phyloP scores from a whole-genome alignment of 441 rosid genomes.

The Sinapis alba region DNA sequence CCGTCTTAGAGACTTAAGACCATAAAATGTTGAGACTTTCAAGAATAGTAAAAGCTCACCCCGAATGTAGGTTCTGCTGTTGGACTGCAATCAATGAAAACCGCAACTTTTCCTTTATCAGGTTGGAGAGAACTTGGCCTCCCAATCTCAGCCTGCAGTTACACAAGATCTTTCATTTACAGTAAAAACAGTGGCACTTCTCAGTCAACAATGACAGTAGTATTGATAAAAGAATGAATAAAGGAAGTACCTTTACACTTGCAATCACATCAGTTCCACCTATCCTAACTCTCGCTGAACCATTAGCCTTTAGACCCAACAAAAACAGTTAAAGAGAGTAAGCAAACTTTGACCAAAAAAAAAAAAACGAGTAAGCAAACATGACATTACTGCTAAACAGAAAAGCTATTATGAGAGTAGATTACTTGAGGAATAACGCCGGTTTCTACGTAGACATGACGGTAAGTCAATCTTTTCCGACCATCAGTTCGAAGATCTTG shows the following conservation, averaged over 20 bases:
- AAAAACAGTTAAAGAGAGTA: slow-evolving; percentile 6
- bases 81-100: slow-evolving; percentile 83
- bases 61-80: slow-evolving; percentile 80
- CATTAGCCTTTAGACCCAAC: slow-evolving; percentile 65
- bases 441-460: slow-evolving; percentile 71
- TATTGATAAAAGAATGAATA: background rate
- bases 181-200: background rate
- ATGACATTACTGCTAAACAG: no score
- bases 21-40: no score
- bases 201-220: background rate
- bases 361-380: no score
- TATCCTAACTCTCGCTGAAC: slow-evolving; percentile 75
- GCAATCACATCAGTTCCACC: slow-evolving; percentile 92
- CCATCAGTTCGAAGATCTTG: slow-evolving; percentile 85
- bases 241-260: slow-evolving; percentile 73
- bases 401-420: no score
- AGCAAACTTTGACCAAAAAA: no score
- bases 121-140: slow-evolving; percentile 74
- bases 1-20: slow-evolving; percentile 11
- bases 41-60: slow-evolving; percentile 47
- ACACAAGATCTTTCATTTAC: background rate
- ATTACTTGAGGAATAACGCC: slow-evolving; percentile 88
- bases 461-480: slow-evolving; percentile 64
- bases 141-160: slow-evolving; percentile 85
- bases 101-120: slow-evolving; percentile 73